These are phyloP conservation scores for Coleophoma cylindrospora DNA, from an alignment of 2,329 filamentous ascomycete species.

Conservation along the genomic window DNA sequence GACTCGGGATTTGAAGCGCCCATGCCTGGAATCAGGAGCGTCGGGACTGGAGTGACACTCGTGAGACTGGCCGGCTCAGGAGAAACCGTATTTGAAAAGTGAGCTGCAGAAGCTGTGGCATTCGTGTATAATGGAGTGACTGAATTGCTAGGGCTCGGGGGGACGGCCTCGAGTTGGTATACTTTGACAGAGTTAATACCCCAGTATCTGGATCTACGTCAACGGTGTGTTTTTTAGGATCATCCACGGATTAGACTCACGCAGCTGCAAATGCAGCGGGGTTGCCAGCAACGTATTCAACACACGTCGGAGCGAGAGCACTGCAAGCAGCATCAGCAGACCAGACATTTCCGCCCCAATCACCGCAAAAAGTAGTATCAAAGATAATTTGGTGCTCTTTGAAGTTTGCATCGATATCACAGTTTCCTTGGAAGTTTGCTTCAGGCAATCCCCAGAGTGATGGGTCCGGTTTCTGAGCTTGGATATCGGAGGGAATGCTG, in stretches of 20 bases:
- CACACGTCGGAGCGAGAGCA: conserved; percentile 59
- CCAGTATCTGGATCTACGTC: neutral
- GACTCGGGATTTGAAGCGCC: neutral
- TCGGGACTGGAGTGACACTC: neutral
- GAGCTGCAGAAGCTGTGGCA: neutral
- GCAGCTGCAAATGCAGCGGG: conserved; percentile 64
- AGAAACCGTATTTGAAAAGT: neutral
- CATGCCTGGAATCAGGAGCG: neutral
- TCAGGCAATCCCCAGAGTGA: conserved; percentile 60
- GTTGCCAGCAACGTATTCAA: conserved; percentile 66
- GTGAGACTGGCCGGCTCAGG: neutral
- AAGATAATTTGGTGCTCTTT: conserved; percentile 68
- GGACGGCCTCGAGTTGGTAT: neutral
- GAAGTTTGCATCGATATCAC: conserved; percentile 67
- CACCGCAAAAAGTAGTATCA: conserved; percentile 79
- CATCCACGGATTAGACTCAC: conserved; percentile 32
- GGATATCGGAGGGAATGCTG: conserved; percentile 47
- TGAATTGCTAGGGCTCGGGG: neutral
- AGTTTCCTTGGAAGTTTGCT: conserved; percentile 55
- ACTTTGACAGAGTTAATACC: neutral
- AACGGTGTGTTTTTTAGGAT: neutral
- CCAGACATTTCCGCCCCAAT: conserved; percentile 64
- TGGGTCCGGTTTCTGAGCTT: conserved; percentile 57
- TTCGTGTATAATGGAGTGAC: neutral
- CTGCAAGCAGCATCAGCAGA: conserved; percentile 34